These are phyloP conservation scores for Hypoxylon sp. DNA, from an alignment of 2,329 filamentous ascomycete genomes.

Conservation along the genomic window DNA sequence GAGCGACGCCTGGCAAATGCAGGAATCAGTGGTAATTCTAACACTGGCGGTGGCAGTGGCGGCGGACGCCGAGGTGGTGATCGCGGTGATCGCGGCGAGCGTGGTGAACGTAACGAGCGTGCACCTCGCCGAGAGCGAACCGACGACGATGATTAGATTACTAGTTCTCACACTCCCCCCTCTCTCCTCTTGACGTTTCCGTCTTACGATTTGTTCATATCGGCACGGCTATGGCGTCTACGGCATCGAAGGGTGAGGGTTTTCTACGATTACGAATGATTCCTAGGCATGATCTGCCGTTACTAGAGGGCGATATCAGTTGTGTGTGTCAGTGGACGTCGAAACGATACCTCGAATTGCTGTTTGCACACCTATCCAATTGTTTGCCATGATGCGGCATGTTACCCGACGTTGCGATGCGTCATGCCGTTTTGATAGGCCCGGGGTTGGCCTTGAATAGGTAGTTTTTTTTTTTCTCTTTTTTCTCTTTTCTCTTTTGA, in stretches of 20 bases:
- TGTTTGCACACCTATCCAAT: neutral
- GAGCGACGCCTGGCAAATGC: conserved; percentile 74
- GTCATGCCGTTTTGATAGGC: conserved; percentile 1
- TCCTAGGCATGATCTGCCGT: neutral
- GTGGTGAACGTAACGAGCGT: conserved; percentile 52
- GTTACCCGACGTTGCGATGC: conserved; percentile 3
- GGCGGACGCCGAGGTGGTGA: conserved; percentile 50
- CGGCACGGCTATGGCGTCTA: conserved; percentile 44
- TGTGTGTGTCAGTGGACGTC: neutral
- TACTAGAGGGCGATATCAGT: neutral
- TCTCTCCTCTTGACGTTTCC: conserved; percentile 45
- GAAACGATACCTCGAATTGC: neutral
- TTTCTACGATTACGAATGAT: conserved; percentile 31
- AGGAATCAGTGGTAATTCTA: conserved; percentile 55
- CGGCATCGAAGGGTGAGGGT: conserved; percentile 50
- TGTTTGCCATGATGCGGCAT: neutral
- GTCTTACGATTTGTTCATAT: conserved; percentile 48
- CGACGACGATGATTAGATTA: conserved; percentile 70
- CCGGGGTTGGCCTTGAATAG: conserved; percentile 6
- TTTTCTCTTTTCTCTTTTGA: neutral
- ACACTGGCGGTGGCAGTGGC: conserved; percentile 52
- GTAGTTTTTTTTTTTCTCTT: too few relatives aligned
- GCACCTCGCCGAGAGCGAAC: conserved; percentile 63
- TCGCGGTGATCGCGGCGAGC: conserved; percentile 40
- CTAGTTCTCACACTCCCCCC: neutral